Percentiles rank a stretch among this genome's conserved stretches.
These are phyloP conservation scores for Takakia lepidozioides DNA, from an alignment of 225 moss, liverwort and hornwort species.

Conservation along the genomic window DNA sequence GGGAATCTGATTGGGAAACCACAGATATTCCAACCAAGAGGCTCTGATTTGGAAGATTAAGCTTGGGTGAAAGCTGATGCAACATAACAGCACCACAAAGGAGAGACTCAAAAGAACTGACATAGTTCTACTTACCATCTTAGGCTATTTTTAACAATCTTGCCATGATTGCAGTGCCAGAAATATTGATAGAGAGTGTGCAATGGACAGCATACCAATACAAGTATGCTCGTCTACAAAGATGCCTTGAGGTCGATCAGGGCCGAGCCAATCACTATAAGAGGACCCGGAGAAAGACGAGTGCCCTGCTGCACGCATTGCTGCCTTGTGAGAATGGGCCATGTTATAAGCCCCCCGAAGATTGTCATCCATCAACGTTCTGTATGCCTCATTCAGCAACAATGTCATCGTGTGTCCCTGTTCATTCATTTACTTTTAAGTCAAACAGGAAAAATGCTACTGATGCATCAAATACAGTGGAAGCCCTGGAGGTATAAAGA, in stretches of 20 bases:
- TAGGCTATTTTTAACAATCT: too few species aligned
- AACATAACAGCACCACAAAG: too few species aligned
- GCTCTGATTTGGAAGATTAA: too few species aligned
- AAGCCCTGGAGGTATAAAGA: too few species aligned
- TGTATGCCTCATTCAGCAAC: slow-evolving; percentile 88
- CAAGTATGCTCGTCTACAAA: slow-evolving; percentile 94
- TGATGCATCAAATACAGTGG: too few species aligned
- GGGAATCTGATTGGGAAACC: too few species aligned
- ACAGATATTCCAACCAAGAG: too few species aligned
- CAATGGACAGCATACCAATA: slow-evolving; percentile 45
- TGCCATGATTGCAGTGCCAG: not conserved
- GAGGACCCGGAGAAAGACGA: slow-evolving; percentile 57
- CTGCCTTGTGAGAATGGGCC: slow-evolving; percentile 63
- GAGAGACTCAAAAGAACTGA: too few species aligned
- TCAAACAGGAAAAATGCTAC: too few species aligned
- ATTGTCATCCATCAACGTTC: slow-evolving; percentile 81
- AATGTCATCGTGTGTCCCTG: slow-evolving; percentile 93
- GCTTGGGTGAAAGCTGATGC: too few species aligned
- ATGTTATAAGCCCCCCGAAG: slow-evolving; percentile 62
- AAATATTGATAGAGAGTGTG: not conserved
- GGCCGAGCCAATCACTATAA: slow-evolving; percentile 81
- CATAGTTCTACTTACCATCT: too few species aligned
- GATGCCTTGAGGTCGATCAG: slow-evolving; percentile 91
- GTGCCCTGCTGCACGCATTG: slow-evolving; percentile 39
- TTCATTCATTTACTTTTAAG: too few species aligned